Evolutionary conservation across 441 rosid species (phyloP).

Genomic region (Theobroma grandiflorum): DNA sequence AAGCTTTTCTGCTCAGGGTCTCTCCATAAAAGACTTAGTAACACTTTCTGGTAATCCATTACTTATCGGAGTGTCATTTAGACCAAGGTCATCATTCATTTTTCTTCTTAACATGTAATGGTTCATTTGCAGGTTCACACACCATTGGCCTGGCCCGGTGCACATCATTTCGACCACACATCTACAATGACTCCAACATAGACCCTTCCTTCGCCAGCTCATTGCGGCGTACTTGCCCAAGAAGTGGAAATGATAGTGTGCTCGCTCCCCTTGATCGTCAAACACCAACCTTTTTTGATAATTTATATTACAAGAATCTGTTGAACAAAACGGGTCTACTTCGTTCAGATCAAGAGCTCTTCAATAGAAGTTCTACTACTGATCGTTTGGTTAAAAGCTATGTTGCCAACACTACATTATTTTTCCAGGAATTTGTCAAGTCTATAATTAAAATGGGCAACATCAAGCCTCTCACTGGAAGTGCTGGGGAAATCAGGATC

Average conservation of each 20-base stretch:
- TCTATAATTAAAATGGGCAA: constrained; percentile 45
- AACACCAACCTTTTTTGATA: constrained; percentile 30
- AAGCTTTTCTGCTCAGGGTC: constrained; percentile 39
- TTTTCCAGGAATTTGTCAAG: constrained; percentile 38
- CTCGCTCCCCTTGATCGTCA: constrained; percentile 26
- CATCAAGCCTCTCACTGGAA: constrained; percentile 38
- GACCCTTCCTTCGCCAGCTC: constrained; percentile 28
- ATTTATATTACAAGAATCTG: constrained; percentile 32
- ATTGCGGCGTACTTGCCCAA: constrained; percentile 13
- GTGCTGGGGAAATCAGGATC: constrained; percentile 36
- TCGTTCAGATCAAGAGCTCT: constrained; percentile 41
- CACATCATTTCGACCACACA: constrained; percentile 24
- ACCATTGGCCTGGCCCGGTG: constrained; percentile 34
- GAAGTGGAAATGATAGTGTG: constrained; percentile 30
- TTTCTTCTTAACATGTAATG: not conserved
- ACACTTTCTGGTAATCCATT: constrained; percentile 40
- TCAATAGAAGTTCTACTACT: constrained; percentile 28
- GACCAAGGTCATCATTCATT: not conserved
- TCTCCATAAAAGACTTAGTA: constrained; percentile 36
- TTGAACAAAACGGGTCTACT: constrained; percentile 35
- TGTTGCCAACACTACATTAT: constrained; percentile 6
- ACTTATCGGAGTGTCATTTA: not conserved
- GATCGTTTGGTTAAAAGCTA: constrained; percentile 29
- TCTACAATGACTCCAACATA: constrained; percentile 32
- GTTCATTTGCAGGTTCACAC: constrained; percentile 19